A percentile compares a stretch with the other conserved stretches of the same genome.
These are phyloP conservation scores for Talaromyces sp. DNA, from an alignment of 2,329 filamentous ascomycete species.

Conservation along the genomic window DNA sequence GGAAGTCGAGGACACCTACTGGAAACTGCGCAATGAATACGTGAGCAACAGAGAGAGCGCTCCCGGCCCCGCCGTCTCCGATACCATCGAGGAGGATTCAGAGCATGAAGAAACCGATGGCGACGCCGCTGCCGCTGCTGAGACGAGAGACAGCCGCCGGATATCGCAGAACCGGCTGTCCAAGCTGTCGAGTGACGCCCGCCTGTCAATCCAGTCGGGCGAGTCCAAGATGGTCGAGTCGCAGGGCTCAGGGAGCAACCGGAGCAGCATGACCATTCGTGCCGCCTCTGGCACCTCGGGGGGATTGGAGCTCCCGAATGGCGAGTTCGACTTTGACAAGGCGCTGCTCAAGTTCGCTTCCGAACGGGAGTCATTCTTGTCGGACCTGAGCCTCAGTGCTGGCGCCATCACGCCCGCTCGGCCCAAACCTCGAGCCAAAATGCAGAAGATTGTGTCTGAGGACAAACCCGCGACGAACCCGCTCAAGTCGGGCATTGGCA, in stretches of 20 bases:
- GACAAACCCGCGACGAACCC: constrained; percentile 50
- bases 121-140: not conserved
- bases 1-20: constrained; percentile 41
- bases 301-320: constrained; percentile 36
- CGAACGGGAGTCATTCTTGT: constrained; percentile 89
- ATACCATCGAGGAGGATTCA: constrained; percentile 58
- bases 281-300: constrained; percentile 27
- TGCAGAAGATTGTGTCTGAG: constrained; percentile 71
- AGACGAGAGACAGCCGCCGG: constrained; percentile 21
- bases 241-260: constrained; percentile 43
- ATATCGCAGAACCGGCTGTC: constrained; percentile 37
- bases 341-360: constrained; percentile 90
- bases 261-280: constrained; percentile 61
- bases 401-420: constrained; percentile 70
- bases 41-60: constrained; percentile 29
- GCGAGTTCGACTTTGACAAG: constrained; percentile 87
- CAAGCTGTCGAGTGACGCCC: constrained; percentile 28
- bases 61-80: constrained; percentile 40
- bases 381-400: constrained; percentile 83
- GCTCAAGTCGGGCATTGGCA: constrained; percentile 64
- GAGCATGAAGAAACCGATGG: constrained; percentile 48
- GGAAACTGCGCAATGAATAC: constrained; percentile 38
- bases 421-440: constrained; percentile 64
- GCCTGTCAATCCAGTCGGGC: constrained; percentile 43
- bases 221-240: constrained; percentile 30